Evolutionary conservation across 768 basidiomycete genomes (phyloP), one percentile per base, ranked within the genome.

Genomic region (Podaxis sp.): DNA sequence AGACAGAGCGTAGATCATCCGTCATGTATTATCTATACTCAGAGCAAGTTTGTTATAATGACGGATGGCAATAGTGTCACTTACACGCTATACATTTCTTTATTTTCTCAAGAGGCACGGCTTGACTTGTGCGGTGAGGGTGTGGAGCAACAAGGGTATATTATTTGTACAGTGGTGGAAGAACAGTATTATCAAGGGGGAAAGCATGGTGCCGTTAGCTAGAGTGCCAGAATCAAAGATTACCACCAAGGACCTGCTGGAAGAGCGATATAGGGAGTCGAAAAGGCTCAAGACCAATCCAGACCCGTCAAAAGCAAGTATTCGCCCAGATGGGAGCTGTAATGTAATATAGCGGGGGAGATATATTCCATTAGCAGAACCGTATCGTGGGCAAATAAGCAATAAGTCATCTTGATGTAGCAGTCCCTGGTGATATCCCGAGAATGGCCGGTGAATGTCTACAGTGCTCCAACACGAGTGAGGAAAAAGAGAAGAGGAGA

Each of bases 391-490:
- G 59, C 59, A 41, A 51, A 52, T 60, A 41, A 53, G 22, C 51
- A 41, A 52, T 52, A 53, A 52, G 38, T 37, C 17, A 51, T 49
- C 33, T 24, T 59, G 58, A 28, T 59, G 56, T 38, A 20, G 56
- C 56, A 46, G 37, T 60, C 59, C 50, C 40, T 53, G 59, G 51
- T 60, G 59, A 52, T 28, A 33, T 41, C 33, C 51, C 51, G 38
- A 60, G 51, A 30, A 20, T 38, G 58, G 49, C 58, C 22, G 5
- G 38, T 8, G 40, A 28, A 41, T 10, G 38, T 53, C 60, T 65
- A 63, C 55, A 51, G 53, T 41, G 63, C 65, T 60, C 48, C 56
- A 65, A 66, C 30, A 62, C 66, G 65, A 69, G 48, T 68, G 56
- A 58, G 67, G 64, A 41, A 64, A 65, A 33, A 33, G 30, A 33